Conservation (phyloP, 805 yeast species). For the Cyberlindnera galapagoensis region DNA sequence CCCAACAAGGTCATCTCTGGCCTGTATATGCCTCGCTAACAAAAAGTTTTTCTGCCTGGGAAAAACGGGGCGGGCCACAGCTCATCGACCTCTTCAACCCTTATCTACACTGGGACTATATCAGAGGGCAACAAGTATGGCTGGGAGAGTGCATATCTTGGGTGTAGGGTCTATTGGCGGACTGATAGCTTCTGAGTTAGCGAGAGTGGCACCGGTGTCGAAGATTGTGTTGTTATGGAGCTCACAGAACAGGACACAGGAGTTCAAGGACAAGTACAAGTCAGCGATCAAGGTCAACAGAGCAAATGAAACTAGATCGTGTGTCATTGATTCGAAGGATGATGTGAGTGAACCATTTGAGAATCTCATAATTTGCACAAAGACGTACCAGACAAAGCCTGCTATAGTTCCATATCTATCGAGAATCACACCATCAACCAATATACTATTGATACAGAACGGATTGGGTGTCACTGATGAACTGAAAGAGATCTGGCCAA, state of each 20-base stretch:
- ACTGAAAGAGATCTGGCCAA: conserved; percentile 52
- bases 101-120: too few species aligned
- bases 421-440: conserved; percentile 44
- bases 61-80: too few species aligned
- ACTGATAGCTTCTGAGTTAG: conserved; percentile 20
- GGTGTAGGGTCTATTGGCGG: conserved; percentile 26
- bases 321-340: too few species aligned
- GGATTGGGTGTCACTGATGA: conserved; percentile 79
- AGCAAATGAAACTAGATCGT: too few species aligned
- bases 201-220: conserved; percentile 15
- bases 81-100: too few species aligned
- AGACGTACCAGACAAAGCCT: conserved; percentile 62
- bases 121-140: too few species aligned
- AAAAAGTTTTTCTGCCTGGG: too few species aligned
- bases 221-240: conserved; percentile 18
- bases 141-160: conserved; percentile 14
- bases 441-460: conserved; percentile 72
- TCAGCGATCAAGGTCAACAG: conserved; percentile 16
- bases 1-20: too few species aligned
- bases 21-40: too few species aligned
- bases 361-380: conserved; percentile 69
- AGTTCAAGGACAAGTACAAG: conserved; percentile 14
- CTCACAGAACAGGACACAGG: conserved; percentile 11
- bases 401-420: conserved; percentile 55
- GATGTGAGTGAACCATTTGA: conserved; percentile 30